Evolutionary conservation across 345 rosid species (phyloP), one percentile per base, ranked within the genome.

Genomic region (Hibiscus mutabilis): DNA sequence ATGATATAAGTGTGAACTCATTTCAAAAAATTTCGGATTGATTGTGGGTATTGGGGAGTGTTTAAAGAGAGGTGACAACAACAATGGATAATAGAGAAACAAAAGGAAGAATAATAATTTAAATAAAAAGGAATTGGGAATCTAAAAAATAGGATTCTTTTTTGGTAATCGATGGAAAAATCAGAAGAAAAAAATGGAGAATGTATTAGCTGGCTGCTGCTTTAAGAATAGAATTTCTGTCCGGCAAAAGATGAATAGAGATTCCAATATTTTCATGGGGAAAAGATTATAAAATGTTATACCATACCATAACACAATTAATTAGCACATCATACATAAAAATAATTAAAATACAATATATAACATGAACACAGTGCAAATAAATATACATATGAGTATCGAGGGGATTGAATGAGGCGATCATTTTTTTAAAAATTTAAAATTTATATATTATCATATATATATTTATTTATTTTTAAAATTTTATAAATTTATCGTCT

Each of bases 231-330:
- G 78, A 74, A 76, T 70, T 73, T 44, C 0, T 69, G 71, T 64
- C 68, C 76, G 84, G 77, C 86, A 88, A 82, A 83, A 83, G 78
- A 73, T 69, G 78, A 79, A 46, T 3, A 79, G 51, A 63, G 75
- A 33, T 87, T 82, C 75, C 27, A 55, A 22, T 5, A n/a, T 46
- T 55, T 55, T 75, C 8, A 53, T 19, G 33, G 57, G 56, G 33
- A 24, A 29, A 29, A 35, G 73, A 68, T 75, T 70, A 18, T 61
- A 33, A 61, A 53, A 55, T 55, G 25, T 44, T 18, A 53, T n/a
- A 51, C 19, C 9, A 51, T 51, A 12, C 49, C 15, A 35, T 35
- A 35, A 5, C 40, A 35, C 40, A 35, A 13, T 47, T 13, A 4
- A 14, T 47, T 14, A 47, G 16, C 21, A 51, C 0, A 46, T 11